Conservation (phyloP, 352 stramenopile genomes). For the Pythium phragmiticola region DNA sequence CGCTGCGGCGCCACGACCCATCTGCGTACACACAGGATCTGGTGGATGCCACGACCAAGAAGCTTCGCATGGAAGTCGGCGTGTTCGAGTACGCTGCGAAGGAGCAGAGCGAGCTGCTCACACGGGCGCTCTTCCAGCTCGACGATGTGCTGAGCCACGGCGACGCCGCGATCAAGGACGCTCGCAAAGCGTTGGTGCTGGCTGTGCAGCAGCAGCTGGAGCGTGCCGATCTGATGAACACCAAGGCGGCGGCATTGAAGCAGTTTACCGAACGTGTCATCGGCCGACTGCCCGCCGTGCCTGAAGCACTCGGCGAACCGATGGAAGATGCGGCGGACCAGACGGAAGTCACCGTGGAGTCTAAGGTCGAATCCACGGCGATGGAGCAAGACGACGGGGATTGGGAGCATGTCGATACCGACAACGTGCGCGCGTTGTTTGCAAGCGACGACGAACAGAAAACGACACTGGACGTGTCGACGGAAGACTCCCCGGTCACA, state of each 20-base stretch:
- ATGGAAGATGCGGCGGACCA: background rate
- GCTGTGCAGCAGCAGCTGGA: conserved; percentile 46
- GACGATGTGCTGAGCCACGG: conserved; percentile 67
- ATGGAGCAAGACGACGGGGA: conserved; percentile 8
- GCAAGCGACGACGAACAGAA: conserved; percentile 24
- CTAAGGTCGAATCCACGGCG: conserved; percentile 5
- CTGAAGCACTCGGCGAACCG: background rate
- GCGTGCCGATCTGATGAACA: conserved; percentile 45
- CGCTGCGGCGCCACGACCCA: conserved; percentile 2
- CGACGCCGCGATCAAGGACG: conserved; percentile 43
- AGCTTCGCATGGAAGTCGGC: conserved; percentile 47
- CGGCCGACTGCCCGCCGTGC: conserved; percentile 12
- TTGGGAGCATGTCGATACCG: conserved; percentile 6
- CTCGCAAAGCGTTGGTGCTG: conserved; percentile 55
- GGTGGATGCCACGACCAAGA: conserved; percentile 30
- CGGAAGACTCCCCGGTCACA: background rate
- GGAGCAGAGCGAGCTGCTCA: conserved; percentile 63
- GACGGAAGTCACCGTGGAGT: conserved; percentile 13
- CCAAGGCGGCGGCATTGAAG: conserved; percentile 42
- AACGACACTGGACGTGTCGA: background rate
- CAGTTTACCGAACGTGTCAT: conserved; percentile 38
- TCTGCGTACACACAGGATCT: conserved; percentile 12
- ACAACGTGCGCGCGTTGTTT: background rate
- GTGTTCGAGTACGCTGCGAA: conserved; percentile 60
- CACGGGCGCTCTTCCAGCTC: conserved; percentile 48